Conservation (phyloP, 148 eudicot species). For the Fagopyrum homotropicum region DNA sequence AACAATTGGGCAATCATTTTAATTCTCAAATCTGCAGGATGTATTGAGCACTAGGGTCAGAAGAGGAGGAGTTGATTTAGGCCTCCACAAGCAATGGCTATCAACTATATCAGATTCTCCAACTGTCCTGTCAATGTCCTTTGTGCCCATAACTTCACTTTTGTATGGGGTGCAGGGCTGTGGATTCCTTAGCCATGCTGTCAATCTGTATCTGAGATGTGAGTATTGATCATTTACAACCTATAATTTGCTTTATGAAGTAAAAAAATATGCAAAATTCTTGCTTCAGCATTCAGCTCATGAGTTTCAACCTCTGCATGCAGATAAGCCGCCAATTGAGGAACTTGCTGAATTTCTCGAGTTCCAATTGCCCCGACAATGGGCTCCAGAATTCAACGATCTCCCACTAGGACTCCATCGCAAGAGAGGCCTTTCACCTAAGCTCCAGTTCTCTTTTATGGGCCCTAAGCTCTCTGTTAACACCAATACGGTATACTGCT, state of each 20-base stretch:
- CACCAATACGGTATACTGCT: conserved; percentile 42
- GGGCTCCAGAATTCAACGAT: conserved; percentile 92
- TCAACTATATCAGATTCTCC: conserved; percentile 73
- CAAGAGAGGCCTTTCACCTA: conserved; percentile 63
- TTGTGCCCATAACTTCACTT: conserved; percentile 83
- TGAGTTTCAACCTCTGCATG: background rate
- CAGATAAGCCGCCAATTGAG: conserved; percentile 94
- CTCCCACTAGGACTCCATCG: conserved; percentile 76
- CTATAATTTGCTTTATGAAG: background rate
- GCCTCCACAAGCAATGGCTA: conserved; percentile 85
- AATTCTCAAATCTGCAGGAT: conserved; percentile 41
- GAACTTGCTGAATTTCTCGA: conserved; percentile 85
- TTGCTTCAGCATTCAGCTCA: background rate
- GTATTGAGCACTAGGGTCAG: conserved; percentile 54
- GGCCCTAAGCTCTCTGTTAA: conserved; percentile 90
- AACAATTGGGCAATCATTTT: too few species aligned
- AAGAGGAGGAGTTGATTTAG: conserved; percentile 75
- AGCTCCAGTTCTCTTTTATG: conserved; percentile 70
- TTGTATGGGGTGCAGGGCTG: conserved; percentile 80
- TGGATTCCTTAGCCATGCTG: conserved; percentile 94
- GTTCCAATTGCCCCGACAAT: conserved; percentile 91
- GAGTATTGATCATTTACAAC: conserved; percentile 27
- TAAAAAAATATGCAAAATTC: background rate
- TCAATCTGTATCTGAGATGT: conserved; percentile 92
- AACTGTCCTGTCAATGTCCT: conserved; percentile 80